A percentile compares a stretch with the other conserved stretches of the same genome.
phyloP scores from a whole-genome alignment of 2,329 filamentous ascomycete species.

The Aspergillus intermedius region DNA sequence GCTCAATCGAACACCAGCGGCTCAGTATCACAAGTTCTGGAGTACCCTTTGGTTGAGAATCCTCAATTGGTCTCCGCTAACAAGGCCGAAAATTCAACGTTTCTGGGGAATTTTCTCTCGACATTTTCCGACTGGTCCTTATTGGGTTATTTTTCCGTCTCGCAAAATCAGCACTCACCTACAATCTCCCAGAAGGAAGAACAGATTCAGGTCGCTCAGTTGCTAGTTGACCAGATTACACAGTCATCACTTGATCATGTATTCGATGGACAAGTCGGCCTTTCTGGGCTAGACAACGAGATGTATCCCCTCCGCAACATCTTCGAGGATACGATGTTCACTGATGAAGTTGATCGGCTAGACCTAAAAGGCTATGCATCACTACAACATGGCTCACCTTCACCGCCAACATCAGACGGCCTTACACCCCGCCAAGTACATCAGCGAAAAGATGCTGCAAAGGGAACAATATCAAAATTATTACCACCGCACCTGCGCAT shows the following conservation, averaged over 20 bases:
- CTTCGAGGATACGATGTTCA: conserved; percentile 22
- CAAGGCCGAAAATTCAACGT: conserved; percentile 27
- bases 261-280: conserved; percentile 19
- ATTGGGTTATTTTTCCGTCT: conserved; percentile 33
- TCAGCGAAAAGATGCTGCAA: conserved; percentile 21
- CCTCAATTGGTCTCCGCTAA: conserved; percentile 13
- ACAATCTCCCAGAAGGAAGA: conserved; percentile 29
- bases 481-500: conserved; percentile 49
- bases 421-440: conserved; percentile 13
- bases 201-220: conserved; percentile 34
- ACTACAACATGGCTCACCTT: conserved; percentile 21
- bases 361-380: conserved; percentile 32
- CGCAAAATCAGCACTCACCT: conserved; percentile 25
- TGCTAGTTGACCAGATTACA: conserved; percentile 38
- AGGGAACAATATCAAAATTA: conserved; percentile 38
- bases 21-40: conserved; percentile 24
- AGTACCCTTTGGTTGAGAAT: conserved; percentile 14
- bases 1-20: conserved; percentile 25
- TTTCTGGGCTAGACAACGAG: conserved; percentile 24
- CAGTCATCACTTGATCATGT: conserved; percentile 39
- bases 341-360: conserved; percentile 26
- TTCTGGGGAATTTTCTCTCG: conserved; percentile 34
- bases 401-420: conserved; percentile 9
- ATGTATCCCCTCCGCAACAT: conserved; percentile 16
- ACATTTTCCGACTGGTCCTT: conserved; percentile 36